phyloP scores from a whole-genome alignment of 805 yeast species.

The Candida berthetii region DNA sequence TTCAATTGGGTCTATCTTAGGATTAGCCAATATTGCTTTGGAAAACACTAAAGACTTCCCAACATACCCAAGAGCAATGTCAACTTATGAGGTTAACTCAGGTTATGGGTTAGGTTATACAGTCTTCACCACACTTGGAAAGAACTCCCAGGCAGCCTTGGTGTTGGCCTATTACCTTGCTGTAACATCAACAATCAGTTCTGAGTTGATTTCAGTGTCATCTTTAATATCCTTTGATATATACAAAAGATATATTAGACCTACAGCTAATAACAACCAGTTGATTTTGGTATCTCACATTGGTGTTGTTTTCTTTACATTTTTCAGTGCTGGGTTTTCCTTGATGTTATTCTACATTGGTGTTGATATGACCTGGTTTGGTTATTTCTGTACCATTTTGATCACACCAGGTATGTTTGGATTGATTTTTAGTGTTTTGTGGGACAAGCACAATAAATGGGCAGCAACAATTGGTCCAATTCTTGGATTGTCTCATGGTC shows the following conservation, averaged over 20 bases:
- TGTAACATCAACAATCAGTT: slow-evolving; percentile 34
- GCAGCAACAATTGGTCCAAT: slow-evolving; percentile 34
- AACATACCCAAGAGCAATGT: slow-evolving; percentile 9
- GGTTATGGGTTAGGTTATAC: slow-evolving; percentile 32
- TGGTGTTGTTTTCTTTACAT: slow-evolving; percentile 32
- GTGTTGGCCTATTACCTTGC: slow-evolving; percentile 36
- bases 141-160: slow-evolving; percentile 35
- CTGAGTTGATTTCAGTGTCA: slow-evolving; percentile 34
- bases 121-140: slow-evolving; percentile 32
- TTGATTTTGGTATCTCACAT: slow-evolving; percentile 36
- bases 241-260: slow-evolving; percentile 36
- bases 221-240: slow-evolving; percentile 40
- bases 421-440: slow-evolving; percentile 31
- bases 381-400: slow-evolving; percentile 35
- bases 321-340: slow-evolving; percentile 29
- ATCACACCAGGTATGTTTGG: slow-evolving; percentile 35
- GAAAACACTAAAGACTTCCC: slow-evolving; percentile 24
- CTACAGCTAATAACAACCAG: slow-evolving; percentile 33
- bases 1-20: slow-evolving; percentile 30
- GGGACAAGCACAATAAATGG: slow-evolving; percentile 27
- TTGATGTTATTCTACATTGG: slow-evolving; percentile 30
- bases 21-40: slow-evolving; percentile 31
- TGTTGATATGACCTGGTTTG: slow-evolving; percentile 30
- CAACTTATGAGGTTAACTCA: slow-evolving; percentile 20
- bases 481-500: slow-evolving; percentile 28